Percentiles rank a stretch among this genome's conserved stretches.
Conservation (phyloP, 768 basidiomycete genomes). For the Agrocybe praecox region DNA sequence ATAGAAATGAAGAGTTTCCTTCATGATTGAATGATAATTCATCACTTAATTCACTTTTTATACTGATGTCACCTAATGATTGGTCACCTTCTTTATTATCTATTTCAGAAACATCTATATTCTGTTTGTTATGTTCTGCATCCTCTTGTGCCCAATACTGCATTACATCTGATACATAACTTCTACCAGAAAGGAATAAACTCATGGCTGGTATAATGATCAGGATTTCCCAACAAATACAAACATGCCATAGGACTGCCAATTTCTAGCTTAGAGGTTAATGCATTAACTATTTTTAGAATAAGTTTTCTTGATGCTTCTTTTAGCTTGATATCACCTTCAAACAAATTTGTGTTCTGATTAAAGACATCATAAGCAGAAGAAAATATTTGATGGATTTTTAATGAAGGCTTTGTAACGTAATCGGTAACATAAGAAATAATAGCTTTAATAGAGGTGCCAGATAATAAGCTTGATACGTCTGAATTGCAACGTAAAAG, state of each 20-base stretch:
- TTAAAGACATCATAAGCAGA: slow-evolving; percentile 17
- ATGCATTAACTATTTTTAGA: slow-evolving; percentile 27
- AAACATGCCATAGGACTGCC: slow-evolving; percentile 31
- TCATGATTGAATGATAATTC: no score
- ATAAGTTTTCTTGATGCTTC: slow-evolving; percentile 14
- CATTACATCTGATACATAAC: slow-evolving; percentile 19
- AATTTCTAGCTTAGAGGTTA: slow-evolving; percentile 29
- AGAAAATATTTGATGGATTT: slow-evolving; percentile 37
- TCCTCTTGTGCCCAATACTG: neutral
- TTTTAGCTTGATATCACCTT: no score
- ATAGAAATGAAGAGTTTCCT: no score
- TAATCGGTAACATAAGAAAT: slow-evolving; percentile 44
- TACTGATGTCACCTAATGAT: no score
- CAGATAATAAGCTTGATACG: slow-evolving; percentile 37
- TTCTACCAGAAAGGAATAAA: slow-evolving; percentile 29
- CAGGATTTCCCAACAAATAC: neutral
- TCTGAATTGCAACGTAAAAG: slow-evolving; percentile 40
- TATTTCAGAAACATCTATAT: no score
- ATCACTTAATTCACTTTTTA: no score
- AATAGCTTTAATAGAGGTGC: slow-evolving; percentile 40
- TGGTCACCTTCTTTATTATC: no score
- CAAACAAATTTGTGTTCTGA: slow-evolving; percentile 1
- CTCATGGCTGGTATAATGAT: slow-evolving; percentile 16
- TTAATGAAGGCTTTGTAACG: slow-evolving; percentile 40
- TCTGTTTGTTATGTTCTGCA: neutral